Percentiles rank a stretch among this genome's conserved stretches.
phyloP scores from a whole-genome alignment of 441 rosid species.

The Metrosideros polymorpha region DNA sequence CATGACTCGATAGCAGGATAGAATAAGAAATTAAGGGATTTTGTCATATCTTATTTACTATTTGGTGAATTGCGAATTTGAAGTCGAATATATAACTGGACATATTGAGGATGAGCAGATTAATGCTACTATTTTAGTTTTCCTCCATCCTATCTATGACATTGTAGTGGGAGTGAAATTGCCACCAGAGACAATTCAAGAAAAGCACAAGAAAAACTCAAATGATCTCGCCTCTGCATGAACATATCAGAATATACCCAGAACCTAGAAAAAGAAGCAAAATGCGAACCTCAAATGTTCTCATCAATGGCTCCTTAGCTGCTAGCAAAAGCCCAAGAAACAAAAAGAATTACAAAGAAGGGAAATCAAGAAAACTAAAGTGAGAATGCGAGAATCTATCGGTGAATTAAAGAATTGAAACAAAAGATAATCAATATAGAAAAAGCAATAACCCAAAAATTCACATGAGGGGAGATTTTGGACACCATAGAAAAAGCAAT shows the following conservation, averaged over 20 bases:
- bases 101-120: too few relatives aligned
- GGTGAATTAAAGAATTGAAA: not conserved
- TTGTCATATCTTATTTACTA: too few relatives aligned
- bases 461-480: too few relatives aligned
- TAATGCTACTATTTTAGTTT: too few relatives aligned
- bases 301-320: constrained; percentile 76
- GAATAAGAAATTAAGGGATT: too few relatives aligned
- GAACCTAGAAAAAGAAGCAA: not conserved
- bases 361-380: not conserved
- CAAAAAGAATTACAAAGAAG: not conserved
- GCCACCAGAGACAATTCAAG: not conserved
- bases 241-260: constrained; percentile 3
- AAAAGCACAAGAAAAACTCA: not conserved
- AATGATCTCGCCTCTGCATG: not conserved
- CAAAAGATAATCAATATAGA: not conserved
- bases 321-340: constrained; percentile 4
- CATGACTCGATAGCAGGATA: too few relatives aligned
- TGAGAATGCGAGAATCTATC: not conserved
- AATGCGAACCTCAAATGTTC: constrained; percentile 52
- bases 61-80: too few relatives aligned
- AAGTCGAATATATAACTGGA: too few relatives aligned
- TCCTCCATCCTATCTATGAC: too few relatives aligned
- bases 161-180: too few relatives aligned
- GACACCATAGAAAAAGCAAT: too few relatives aligned
- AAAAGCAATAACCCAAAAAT: not conserved